Evolutionary conservation across 192 early-diverging fungal genomes (phyloP).

Genomic region (Umbelopsis ramanniana): DNA sequence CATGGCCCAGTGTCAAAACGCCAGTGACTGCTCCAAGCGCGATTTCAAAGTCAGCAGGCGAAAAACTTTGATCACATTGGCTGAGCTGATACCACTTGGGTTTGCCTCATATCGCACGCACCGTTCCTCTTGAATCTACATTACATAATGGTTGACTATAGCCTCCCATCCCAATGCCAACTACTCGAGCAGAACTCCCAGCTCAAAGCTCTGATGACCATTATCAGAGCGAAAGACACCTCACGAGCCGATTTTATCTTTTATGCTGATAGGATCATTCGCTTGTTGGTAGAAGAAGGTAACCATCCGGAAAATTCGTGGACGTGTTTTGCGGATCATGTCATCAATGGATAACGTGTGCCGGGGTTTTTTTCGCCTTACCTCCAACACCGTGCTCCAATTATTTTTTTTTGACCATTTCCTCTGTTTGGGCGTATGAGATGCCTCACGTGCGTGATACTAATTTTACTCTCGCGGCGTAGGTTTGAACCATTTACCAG

Average conservation of each 20-base stretch:
- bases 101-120: background rate
- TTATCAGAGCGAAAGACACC: slow-evolving; percentile 82
- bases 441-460: background rate
- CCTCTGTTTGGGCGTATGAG: too few relatives aligned
- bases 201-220: slow-evolving; percentile 81
- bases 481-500: slow-evolving; percentile 90
- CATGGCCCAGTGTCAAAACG: too few relatives aligned
- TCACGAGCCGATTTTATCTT: slow-evolving; percentile 93
- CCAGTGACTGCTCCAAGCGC: background rate
- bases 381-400: too few relatives aligned
- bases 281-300: slow-evolving; percentile 92
- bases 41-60: background rate
- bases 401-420: too few relatives aligned
- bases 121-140: background rate
- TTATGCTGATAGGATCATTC: slow-evolving; percentile 85
- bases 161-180: slow-evolving; percentile 62
- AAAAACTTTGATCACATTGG: background rate
- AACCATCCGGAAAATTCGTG: slow-evolving; percentile 13
- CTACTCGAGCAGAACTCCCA: slow-evolving; percentile 74
- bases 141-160: slow-evolving; percentile 31
- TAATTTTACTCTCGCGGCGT: background rate
- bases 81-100: background rate
- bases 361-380: too few relatives aligned
- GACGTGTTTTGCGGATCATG: too few relatives aligned
- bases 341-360: too few relatives aligned